These are phyloP conservation scores for Triticum monococcum DNA, from an alignment of 176 grass and related monocot genomes.

Conservation along the genomic window DNA sequence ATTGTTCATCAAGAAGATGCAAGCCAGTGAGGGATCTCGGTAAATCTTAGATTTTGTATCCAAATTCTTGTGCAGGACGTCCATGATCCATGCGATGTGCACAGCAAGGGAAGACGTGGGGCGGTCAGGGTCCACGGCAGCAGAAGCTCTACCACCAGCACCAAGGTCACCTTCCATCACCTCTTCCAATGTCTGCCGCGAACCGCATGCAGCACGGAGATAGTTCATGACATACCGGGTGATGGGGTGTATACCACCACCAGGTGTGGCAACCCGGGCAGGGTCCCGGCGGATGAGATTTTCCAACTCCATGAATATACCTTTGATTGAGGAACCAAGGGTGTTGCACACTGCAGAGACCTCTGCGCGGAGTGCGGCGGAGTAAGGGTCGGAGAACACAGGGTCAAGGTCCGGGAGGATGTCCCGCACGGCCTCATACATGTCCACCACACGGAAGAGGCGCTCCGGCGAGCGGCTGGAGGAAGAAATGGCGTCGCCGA, in stretches of 20 bases:
- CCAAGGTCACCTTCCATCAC: slow-evolving; percentile 81
- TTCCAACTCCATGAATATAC: slow-evolving; percentile 92
- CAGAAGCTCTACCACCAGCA: slow-evolving; percentile 32
- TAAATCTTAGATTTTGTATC: slow-evolving; percentile 86
- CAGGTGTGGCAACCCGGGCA: slow-evolving; percentile 52
- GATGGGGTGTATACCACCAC: slow-evolving; percentile 79
- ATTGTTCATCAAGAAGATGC: slow-evolving; percentile 89
- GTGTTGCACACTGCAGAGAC: slow-evolving; percentile 65
- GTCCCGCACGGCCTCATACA: slow-evolving; percentile 89
- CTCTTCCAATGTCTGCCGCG: slow-evolving; percentile 76
- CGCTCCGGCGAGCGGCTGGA: slow-evolving; percentile 75
- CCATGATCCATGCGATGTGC: slow-evolving; percentile 97
- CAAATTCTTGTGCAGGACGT: slow-evolving; percentile 83
- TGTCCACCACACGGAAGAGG: slow-evolving; percentile 91
- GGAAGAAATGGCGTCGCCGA: slow-evolving; percentile 70
- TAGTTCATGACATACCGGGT: slow-evolving; percentile 97
- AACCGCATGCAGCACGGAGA: slow-evolving; percentile 82
- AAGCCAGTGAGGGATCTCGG: slow-evolving; percentile 68
- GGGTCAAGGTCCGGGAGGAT: slow-evolving; percentile 74
- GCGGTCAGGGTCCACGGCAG: slow-evolving; percentile 63
- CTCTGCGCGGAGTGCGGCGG: slow-evolving; percentile 64
- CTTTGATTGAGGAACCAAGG: slow-evolving; percentile 67
- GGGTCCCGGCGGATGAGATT: slow-evolving; percentile 97
- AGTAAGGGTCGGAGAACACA: slow-evolving; percentile 82
- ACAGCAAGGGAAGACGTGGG: slow-evolving; percentile 82